Conservation (phyloP, 192 early-diverging fungal species). For the Radiomyces spectabilis region DNA sequence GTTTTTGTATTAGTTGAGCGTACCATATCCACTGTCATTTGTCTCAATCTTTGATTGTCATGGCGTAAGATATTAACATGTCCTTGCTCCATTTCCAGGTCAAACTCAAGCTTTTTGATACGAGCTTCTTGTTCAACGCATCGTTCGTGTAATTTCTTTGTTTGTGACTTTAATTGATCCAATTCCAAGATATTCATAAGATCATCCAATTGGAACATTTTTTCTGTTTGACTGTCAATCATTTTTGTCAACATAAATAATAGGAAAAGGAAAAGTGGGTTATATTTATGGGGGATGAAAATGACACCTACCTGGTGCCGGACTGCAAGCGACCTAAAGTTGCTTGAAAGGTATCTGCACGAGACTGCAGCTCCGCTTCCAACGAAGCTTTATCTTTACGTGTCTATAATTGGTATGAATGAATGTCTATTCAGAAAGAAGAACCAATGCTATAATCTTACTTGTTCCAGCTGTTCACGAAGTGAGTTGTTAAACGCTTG, state of each 20-base stretch:
- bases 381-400: constrained; percentile 24
- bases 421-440: too few relatives aligned
- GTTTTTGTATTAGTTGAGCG: background rate
- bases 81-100: constrained; percentile 57
- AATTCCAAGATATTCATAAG: too few relatives aligned
- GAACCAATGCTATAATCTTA: background rate
- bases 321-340: constrained; percentile 13
- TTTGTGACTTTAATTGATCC: too few relatives aligned
- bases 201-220: too few relatives aligned
- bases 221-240: too few relatives aligned
- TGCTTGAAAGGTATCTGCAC: constrained; percentile 13
- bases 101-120: constrained; percentile 58
- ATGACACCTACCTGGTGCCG: background rate
- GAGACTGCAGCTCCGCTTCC: constrained; percentile 23
- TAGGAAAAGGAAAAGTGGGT: too few relatives aligned
- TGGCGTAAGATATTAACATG: constrained; percentile 54
- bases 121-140: constrained; percentile 22
- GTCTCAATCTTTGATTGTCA: constrained; percentile 49
- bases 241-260: too few relatives aligned
- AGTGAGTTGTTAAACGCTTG: constrained; percentile 11
- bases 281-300: too few relatives aligned
- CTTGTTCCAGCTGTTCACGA: constrained; percentile 17
- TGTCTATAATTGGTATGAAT: constrained; percentile 10
- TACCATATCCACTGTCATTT: constrained; percentile 53
- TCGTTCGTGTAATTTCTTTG: background rate